Evolutionary conservation across 257 asterid species (phyloP).

Genomic region (Verbena officinalis): DNA sequence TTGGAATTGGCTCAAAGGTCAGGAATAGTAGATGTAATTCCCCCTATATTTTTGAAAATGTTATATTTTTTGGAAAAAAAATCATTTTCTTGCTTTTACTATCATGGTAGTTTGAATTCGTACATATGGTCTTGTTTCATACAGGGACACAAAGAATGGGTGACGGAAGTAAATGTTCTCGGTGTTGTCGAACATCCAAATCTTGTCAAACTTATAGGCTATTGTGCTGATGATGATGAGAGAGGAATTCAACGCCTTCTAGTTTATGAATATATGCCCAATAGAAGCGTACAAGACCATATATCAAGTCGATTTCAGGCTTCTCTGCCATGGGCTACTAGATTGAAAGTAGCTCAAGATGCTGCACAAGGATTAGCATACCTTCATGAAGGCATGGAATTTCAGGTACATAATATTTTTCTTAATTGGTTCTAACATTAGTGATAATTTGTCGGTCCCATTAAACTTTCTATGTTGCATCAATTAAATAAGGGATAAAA

Average conservation of each 20-base stretch:
- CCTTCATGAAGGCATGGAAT: constrained; percentile 94
- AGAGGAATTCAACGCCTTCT: constrained; percentile 88
- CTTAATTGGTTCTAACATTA: not conserved
- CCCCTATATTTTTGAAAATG: no score
- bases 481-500: no score
- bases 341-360: constrained; percentile 72
- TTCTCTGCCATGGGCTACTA: constrained; percentile 74
- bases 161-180: constrained; percentile 85
- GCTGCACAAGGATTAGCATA: constrained; percentile 81
- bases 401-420: constrained; percentile 53
- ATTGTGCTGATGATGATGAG: constrained; percentile 90
- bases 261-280: constrained; percentile 72
- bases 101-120: not conserved
- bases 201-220: constrained; percentile 84
- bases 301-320: constrained; percentile 60
- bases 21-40: no score
- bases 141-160: constrained; percentile 99
- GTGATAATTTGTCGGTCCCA: no score
- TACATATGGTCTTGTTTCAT: not conserved
- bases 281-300: constrained; percentile 79
- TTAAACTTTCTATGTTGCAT: no score
- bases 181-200: constrained; percentile 83
- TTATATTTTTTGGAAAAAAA: no score
- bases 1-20: no score
- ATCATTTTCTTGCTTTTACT: not conserved